Evolutionary conservation across 805 yeast genomes (phyloP), one percentile per base, ranked within the genome.

Genomic region (Candida ficus): DNA sequence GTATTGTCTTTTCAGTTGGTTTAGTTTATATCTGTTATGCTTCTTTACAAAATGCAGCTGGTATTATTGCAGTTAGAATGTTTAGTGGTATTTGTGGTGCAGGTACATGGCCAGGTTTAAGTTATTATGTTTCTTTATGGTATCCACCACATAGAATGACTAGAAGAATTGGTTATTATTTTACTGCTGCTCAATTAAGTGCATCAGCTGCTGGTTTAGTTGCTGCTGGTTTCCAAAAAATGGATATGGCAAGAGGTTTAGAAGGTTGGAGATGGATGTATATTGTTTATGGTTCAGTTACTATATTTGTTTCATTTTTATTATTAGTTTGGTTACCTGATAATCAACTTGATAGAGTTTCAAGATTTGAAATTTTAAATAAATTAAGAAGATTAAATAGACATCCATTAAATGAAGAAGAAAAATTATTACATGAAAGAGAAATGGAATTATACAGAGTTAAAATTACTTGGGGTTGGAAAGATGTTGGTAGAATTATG

Each of bases 51-150:
- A 71, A 68, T 39, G 63, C 73, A 4, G 54, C 70, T 8, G 91
- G 91, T 5, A 64, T 87, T 23, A 76, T 79, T 42, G 95, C 89
- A 2, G 61, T 79, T 32, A 70, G 95, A 48, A 77, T 86, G 43
- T 69, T 87, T 42, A 73, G 83, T 22, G 95, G 95, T 35, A 49
- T 82, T 41, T 83, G 81, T 42, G 86, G 86, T 38, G 93, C 95
- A 10, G 95, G 95, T 31, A 78, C 86, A 4, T 86, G 95, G 95
- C 95, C 95, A 1, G 95, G 95, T 9, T 70, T 87, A 82, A 77
- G 88, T 18, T 87, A 86, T 62, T 87, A 87, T 54, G 70, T 87
- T 32, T 76, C 90, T 0, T 64, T 86, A 52, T 87, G 95, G 91
- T 87, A 87, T 55, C 95, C 95, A 2, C 75, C 80, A 38, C 79